phyloP scores from a whole-genome alignment of 306 rosid genomes.

The Vigna nakashimae region DNA sequence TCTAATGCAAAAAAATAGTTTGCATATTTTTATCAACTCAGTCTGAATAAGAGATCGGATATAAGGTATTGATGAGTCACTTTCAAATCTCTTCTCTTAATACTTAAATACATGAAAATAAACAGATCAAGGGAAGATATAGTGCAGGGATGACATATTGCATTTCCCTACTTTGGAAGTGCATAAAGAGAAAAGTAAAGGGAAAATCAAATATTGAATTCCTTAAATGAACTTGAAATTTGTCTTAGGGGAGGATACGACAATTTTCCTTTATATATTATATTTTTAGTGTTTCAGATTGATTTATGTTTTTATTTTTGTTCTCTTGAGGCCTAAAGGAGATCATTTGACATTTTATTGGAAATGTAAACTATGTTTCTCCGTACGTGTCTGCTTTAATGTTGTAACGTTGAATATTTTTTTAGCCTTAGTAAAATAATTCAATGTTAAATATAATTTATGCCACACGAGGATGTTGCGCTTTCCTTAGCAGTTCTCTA shows the following conservation, averaged over 20 bases:
- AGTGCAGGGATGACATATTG: not conserved
- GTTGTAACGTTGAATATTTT: not conserved
- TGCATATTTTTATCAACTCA: not conserved
- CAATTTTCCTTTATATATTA: not conserved
- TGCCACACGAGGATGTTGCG: not conserved
- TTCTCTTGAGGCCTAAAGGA: conserved; percentile 1
- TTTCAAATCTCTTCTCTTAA: not conserved
- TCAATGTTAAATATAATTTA: not conserved
- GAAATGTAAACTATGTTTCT: not conserved
- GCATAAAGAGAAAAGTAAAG: not conserved
- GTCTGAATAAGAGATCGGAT: not conserved
- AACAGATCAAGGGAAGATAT: not conserved
- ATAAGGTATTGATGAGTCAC: not conserved
- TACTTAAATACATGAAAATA: not conserved
- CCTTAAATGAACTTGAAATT: not conserved
- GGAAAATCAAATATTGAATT: not conserved
- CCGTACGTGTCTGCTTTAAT: not conserved
- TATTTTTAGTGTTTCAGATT: not conserved
- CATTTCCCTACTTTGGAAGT: not conserved
- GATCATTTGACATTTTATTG: not conserved
- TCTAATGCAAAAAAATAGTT: conserved; percentile 10
- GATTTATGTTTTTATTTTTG: not conserved
- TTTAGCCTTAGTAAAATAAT: not conserved
- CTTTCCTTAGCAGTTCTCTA: not conserved
- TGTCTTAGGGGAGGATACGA: not conserved